Conservation (phyloP, 352 stramenopile species). For the Phytopythium aichiense region DNA sequence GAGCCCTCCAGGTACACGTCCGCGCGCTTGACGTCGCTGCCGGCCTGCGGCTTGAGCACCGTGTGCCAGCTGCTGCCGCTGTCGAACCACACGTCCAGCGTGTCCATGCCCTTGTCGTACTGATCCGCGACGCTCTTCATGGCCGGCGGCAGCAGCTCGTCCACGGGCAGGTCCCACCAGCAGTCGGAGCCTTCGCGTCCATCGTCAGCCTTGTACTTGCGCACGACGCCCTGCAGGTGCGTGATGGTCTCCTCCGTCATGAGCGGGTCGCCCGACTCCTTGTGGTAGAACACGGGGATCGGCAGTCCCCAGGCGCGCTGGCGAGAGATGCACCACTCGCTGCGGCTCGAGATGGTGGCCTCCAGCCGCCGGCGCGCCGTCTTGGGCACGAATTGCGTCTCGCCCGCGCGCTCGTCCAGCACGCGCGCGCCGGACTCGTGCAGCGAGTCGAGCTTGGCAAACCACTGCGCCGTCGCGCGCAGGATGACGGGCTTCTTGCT, state of each 20-base stretch:
- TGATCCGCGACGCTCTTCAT: conserved; percentile 76
- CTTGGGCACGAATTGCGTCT: conserved; percentile 87
- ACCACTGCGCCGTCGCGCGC: conserved; percentile 98
- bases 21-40: conserved; percentile 73
- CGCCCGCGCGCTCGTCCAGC: conserved; percentile 53
- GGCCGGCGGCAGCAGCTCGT: conserved; percentile 55
- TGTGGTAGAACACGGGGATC: conserved; percentile 98
- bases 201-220: conserved; percentile 28
- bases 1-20: conserved; percentile 97
- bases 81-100: conserved; percentile 99
- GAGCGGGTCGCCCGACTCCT: conserved; percentile 83
- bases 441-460: conserved; percentile 94
- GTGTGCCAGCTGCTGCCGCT: conserved; percentile 84
- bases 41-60: conserved; percentile 44
- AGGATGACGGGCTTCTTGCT: conserved; percentile 99
- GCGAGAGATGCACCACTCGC: conserved; percentile 99
- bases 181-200: conserved; percentile 92
- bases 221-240: conserved; percentile 70
- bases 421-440: conserved; percentile 68
- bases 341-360: conserved; percentile 84
- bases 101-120: conserved; percentile 96
- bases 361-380: conserved; percentile 78
- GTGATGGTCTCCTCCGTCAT: conserved; percentile 91
- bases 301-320: conserved; percentile 97
- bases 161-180: conserved; percentile 92